phyloP scores from a whole-genome alignment of 2,329 filamentous ascomycete genomes.

The Alternaria gansuensis region DNA sequence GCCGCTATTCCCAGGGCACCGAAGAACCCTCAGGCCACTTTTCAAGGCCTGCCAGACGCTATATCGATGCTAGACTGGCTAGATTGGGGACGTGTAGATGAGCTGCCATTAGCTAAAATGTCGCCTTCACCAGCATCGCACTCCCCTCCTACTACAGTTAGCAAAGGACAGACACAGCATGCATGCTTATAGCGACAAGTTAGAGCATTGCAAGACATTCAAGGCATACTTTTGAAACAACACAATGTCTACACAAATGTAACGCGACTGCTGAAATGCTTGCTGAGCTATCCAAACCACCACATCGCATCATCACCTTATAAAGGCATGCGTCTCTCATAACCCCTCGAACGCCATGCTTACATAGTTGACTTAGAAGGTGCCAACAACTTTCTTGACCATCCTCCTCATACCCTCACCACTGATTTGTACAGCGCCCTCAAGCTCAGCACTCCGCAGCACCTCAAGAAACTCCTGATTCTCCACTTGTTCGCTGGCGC shows the following conservation, averaged over 20 bases:
- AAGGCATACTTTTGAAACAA: not conserved
- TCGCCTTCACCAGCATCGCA: not conserved
- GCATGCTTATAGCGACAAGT: not conserved
- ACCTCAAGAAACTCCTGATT: slow-evolving; percentile 82
- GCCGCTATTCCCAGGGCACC: slow-evolving; percentile 2
- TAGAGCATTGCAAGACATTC: not conserved
- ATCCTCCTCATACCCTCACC: slow-evolving; percentile 86
- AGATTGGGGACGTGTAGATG: not conserved
- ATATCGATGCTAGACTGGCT: too few species aligned
- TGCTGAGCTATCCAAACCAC: slow-evolving; percentile 2
- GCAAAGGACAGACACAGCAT: not conserved
- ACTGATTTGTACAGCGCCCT: slow-evolving; percentile 79
- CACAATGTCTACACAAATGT: not conserved
- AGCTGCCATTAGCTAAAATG: not conserved
- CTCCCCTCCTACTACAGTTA: not conserved
- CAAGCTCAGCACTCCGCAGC: slow-evolving; percentile 80
- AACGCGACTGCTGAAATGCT: not conserved
- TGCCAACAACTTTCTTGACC: slow-evolving; percentile 72
- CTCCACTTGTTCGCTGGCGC: slow-evolving; percentile 68
- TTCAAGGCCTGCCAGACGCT: not conserved
- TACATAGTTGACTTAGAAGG: slow-evolving; percentile 29
- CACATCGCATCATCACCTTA: slow-evolving; percentile 6
- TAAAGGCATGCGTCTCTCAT: not conserved
- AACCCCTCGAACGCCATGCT: slow-evolving; percentile 2
- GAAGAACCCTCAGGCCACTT: not conserved